Evolutionary conservation across 176 grass and related monocot genomes (phyloP).

Genomic region (Musa acuminata): DNA sequence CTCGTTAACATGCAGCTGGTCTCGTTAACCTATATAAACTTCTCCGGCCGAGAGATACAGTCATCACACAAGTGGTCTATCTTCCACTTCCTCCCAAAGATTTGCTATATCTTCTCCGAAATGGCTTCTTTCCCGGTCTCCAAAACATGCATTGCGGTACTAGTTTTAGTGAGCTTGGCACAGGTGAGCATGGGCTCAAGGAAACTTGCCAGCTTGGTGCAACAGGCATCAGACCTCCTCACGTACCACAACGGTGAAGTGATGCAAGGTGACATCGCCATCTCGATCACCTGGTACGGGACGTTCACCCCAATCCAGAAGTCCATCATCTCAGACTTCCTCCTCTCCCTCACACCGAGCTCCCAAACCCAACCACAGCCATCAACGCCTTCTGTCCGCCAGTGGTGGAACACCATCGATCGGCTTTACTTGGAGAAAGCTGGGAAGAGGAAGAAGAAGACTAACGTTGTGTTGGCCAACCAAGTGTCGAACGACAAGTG

Average conservation of each 20-base stretch:
- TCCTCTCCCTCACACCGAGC: slow-evolving; percentile 31
- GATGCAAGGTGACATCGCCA: slow-evolving; percentile 44
- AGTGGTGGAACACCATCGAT: slow-evolving; percentile 66
- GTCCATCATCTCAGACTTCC: slow-evolving; percentile 58
- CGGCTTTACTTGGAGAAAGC: slow-evolving; percentile 45
- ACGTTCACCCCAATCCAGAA: slow-evolving; percentile 60
- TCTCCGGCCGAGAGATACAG: too few relatives aligned
- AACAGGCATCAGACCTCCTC: slow-evolving; percentile 32
- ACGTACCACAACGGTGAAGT: slow-evolving; percentile 74
- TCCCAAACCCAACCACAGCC: neutral
- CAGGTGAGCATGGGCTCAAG: neutral
- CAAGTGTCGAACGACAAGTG: slow-evolving; percentile 42
- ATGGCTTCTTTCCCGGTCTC: slow-evolving; percentile 17
- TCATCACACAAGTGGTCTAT: too few relatives aligned
- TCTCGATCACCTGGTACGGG: slow-evolving; percentile 79
- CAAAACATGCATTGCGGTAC: neutral
- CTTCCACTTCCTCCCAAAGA: too few relatives aligned
- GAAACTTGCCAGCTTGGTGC: neutral
- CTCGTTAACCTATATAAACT: too few relatives aligned
- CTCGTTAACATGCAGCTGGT: too few relatives aligned
- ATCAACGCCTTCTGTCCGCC: slow-evolving; percentile 43
- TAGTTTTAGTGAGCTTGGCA: neutral
- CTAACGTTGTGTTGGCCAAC: slow-evolving; percentile 15
- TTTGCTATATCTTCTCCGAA: too few relatives aligned
- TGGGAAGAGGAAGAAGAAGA: slow-evolving; percentile 39